phyloP scores from a whole-genome alignment of 2,329 filamentous ascomycete species.

The Claviceps pazoutovae region DNA sequence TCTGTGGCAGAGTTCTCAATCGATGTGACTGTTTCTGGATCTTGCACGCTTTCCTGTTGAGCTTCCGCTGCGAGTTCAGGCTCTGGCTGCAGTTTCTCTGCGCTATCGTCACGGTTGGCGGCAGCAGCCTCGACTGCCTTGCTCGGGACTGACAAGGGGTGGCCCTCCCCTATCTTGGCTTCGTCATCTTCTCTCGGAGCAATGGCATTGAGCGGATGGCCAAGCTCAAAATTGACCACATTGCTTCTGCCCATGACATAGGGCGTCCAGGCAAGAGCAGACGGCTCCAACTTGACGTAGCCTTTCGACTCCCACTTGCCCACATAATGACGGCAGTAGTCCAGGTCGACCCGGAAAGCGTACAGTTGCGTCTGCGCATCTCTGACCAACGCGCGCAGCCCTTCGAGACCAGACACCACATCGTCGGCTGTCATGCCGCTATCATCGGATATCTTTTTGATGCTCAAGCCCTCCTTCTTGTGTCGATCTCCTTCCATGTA shows the following conservation, averaged over 20 bases:
- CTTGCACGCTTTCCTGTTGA: constrained; percentile 5
- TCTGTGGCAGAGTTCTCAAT: constrained; percentile 16
- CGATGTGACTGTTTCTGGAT: constrained; percentile 15
- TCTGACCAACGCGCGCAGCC: constrained; percentile 72
- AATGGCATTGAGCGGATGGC: constrained; percentile 69
- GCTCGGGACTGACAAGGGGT: neutral
- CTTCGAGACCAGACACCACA: constrained; percentile 86
- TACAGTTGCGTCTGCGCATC: constrained; percentile 83
- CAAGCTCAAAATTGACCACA: constrained; percentile 69
- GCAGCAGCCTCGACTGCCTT: neutral
- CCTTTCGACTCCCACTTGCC: constrained; percentile 79
- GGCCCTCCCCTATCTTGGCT: constrained; percentile 22
- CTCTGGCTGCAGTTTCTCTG: constrained; percentile 5
- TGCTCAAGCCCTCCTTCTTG: constrained; percentile 38
- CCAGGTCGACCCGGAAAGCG: constrained; percentile 72
- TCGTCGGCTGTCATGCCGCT: constrained; percentile 95
- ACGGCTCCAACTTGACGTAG: constrained; percentile 71
- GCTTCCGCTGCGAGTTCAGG: neutral
- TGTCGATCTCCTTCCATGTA: constrained; percentile 16
- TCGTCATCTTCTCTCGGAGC: constrained; percentile 71
- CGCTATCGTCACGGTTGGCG: constrained; percentile 8
- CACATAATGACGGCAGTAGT: constrained; percentile 78
- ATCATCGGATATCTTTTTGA: constrained; percentile 63
- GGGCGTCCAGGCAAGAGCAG: constrained; percentile 81
- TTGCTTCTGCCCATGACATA: constrained; percentile 90